Base-by-base conservation (phyloP, 176 grass and related monocot genomes). In the Eleusine indica region DNA sequence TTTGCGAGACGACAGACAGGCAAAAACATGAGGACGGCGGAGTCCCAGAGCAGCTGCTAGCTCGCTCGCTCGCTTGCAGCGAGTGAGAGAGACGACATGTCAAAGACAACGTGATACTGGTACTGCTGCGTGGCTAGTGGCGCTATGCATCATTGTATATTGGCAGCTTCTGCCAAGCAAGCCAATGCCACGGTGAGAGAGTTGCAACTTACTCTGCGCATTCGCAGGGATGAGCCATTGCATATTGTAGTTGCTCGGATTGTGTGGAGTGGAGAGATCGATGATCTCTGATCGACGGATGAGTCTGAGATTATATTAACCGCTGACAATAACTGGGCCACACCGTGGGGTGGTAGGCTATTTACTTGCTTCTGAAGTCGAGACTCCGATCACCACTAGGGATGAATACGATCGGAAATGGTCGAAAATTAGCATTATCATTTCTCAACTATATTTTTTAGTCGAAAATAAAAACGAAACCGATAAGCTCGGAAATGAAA, bases 21-120 rank as follows among this genome's bases (percentile, higher is more conserved):
- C 28, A n/a, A 19, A 54, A 65, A 75, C 71, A 40, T 29, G 81
- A 83, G 71, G 81, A 75, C 70, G 17, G 18, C 25, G 13, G 40
- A 15, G 56, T 17, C 41, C 17, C 41, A 37, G 3, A 53, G 15
- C 51, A 16, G 9, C 42, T 62, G 42, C 17, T 47, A 22, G 41
- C 9, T 17, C 25, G 21, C 69, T 47, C 44, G 44, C 44, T 11
- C 44, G 41, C 41, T 4, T 7, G 44, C 44, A 47, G 44, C 44
- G 44, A 47, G 44, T 47, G 44, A 47, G 51, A 53, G 51, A 17
- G 51, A 53, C 51, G 51, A 53, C 51, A 53, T 53, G 14, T 17
- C 51, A 53, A 30, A 10, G 47, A 37, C 65, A 69, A 10, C 16
- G 39, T 60, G 46, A 5, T 51, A 35, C 17, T 43, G 41, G 79